phyloP scores from a whole-genome alignment of 208 protist genomes.

The Leishmania tarentolae region DNA sequence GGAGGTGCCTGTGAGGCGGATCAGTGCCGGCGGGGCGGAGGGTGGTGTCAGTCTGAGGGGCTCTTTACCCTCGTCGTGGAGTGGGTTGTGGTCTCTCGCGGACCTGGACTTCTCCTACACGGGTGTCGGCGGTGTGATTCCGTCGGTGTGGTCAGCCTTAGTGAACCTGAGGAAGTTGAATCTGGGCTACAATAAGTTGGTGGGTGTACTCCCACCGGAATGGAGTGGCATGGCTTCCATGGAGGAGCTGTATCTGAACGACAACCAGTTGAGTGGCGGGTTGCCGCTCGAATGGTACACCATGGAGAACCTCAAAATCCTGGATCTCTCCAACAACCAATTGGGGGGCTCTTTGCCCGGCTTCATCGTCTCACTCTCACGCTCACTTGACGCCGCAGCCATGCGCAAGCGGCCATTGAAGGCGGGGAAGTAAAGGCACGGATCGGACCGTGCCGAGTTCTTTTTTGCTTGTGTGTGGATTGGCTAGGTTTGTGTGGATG shows the following conservation, averaged over 20 bases:
- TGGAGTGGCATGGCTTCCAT: background rate
- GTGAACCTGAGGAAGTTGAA: background rate
- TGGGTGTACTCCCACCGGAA: background rate
- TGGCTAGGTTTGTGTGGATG: background rate
- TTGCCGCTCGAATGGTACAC: background rate
- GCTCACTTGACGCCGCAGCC: background rate
- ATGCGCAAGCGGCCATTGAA: background rate
- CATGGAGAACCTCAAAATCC: background rate
- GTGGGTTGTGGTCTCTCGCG: background rate
- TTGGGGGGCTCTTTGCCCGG: background rate
- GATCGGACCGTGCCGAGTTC: background rate
- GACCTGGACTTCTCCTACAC: conserved; percentile 2
- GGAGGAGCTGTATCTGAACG: conserved; percentile 7
- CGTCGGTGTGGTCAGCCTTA: background rate
- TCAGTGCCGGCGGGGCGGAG: background rate
- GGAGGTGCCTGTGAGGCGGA: background rate
- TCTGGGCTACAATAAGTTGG: background rate
- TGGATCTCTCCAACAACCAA: conserved; percentile 4
- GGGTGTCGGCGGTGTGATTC: background rate
- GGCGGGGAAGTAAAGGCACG: background rate
- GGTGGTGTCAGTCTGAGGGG: background rate
- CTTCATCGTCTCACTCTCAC: background rate
- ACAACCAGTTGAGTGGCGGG: conserved; percentile 3
- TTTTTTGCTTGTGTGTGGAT: background rate
- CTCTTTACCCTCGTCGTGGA: background rate